phyloP scores from a whole-genome alignment of 2,329 filamentous ascomycete species.

The Trichoderma koningii region DNA sequence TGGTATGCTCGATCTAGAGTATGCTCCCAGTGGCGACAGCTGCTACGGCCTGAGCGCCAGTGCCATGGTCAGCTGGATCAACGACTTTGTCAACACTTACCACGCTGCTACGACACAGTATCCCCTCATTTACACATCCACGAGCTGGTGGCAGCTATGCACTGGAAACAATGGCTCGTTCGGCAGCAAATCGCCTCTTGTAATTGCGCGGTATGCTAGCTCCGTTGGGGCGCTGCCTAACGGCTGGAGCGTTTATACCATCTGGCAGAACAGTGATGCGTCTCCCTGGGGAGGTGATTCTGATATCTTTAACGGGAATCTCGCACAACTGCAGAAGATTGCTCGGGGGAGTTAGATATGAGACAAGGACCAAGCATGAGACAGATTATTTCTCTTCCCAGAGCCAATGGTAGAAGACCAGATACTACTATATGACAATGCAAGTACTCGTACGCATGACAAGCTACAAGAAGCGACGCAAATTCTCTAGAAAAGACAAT shows the following conservation, averaged over 20 bases:
- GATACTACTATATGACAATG: not conserved
- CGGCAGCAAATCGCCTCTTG: constrained; percentile 48
- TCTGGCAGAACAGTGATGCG: constrained; percentile 44
- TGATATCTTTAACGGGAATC: constrained; percentile 33
- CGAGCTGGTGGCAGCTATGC: constrained; percentile 57
- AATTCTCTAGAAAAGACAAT: not conserved
- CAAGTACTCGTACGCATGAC: too few species aligned
- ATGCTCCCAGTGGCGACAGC: constrained; percentile 40
- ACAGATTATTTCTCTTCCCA: not conserved
- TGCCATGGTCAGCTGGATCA: constrained; percentile 56
- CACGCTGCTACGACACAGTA: constrained; percentile 48
- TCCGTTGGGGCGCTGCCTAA: constrained; percentile 49
- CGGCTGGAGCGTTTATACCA: constrained; percentile 54
- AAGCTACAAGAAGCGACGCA: too few species aligned
- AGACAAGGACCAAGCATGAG: not conserved
- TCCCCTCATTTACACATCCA: constrained; percentile 56
- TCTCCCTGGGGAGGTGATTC: constrained; percentile 31
- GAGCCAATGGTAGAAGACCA: not conserved
- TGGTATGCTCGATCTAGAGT: constrained; percentile 60
- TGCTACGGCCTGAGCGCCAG: constrained; percentile 51
- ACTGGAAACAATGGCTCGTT: constrained; percentile 54
- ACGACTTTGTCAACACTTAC: constrained; percentile 55
- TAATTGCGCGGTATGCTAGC: constrained; percentile 49
- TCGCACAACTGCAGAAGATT: constrained; percentile 31
- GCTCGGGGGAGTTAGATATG: constrained; percentile 25